A percentile compares a stretch with the other conserved stretches of the same genome.
These are phyloP conservation scores for Penicillium silybi DNA, from an alignment of 495 filamentous ascomycete species.

Conservation along the genomic window DNA sequence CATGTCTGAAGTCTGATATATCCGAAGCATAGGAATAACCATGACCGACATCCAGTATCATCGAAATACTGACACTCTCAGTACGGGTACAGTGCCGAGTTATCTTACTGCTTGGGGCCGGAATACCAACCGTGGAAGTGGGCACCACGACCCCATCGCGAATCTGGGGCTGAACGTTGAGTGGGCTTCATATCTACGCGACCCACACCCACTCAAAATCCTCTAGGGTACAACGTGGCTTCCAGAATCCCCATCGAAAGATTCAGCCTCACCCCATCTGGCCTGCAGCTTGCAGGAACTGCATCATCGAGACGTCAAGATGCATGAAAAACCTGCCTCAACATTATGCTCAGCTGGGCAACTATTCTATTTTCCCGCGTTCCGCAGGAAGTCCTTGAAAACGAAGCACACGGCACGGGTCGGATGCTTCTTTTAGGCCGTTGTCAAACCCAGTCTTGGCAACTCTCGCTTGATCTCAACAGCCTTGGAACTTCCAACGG, in stretches of 20 bases:
- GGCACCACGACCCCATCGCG: conserved; percentile 4
- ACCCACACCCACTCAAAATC: conserved; percentile 4
- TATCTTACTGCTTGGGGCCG: neutral
- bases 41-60: neutral
- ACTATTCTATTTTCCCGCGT: neutral
- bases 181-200: neutral
- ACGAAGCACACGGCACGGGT: conserved; percentile 9
- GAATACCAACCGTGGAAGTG: neutral
- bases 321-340: neutral
- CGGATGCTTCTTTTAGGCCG: conserved; percentile 9
- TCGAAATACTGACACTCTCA: neutral
- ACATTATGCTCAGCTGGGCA: neutral
- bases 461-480: conserved; percentile 1
- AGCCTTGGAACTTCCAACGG: neutral
- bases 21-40: neutral
- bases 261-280: conserved; percentile 3
- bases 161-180: conserved; percentile 19
- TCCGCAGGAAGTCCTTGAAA: neutral
- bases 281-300: conserved; percentile 8
- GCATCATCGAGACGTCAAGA: conserved; percentile 1
- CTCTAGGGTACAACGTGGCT: conserved; percentile 21
- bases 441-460: conserved; percentile 7
- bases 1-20: neutral
- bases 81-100: neutral
- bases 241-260: conserved; percentile 19